Base-by-base conservation (phyloP, 1,284 basidiomycete species). In the Cryptococcus maquisensis region DNA sequence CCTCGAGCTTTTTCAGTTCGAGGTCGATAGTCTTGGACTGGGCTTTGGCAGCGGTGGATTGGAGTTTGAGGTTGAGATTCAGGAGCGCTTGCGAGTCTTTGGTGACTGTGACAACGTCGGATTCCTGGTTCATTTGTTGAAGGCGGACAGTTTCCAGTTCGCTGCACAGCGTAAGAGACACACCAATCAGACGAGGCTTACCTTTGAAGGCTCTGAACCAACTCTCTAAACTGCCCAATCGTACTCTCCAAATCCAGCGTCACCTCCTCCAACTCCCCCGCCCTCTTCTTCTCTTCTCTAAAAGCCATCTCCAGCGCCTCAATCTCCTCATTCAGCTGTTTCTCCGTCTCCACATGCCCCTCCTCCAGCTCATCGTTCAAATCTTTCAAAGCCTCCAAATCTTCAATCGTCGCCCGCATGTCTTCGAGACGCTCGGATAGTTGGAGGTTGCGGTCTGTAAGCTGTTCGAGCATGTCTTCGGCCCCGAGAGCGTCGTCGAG, bases 331-430 rank as follows among this genome's bases (percentile, higher is more conserved):
- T 94, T 87, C 60, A 98, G 77, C 40, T 87, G 84, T 74, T 90
- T 92, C 77, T 98, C 95, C 0, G 92, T 91, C 75, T 97, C 95
- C 7, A 90, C 74, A 64, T 98, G 95, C 67, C 90, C 92, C 76
- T 98, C 95, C 74, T 98, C 96, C 3, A 99, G 82, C 76, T 99
- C 96, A 63, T 98, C 95, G 60, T 87, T 92, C 52, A 99, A 85
- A 66, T 98, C 94, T 73, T 94, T 91, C 49, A 98, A 83, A 13
- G 94, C 86, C 69, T 98, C 95, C 15, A 97, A 83, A 68, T 98
- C 95, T 69, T 98, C 95, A 49, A 98, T 92, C 0, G 88, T 90
- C 52, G 90, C 86, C 5, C 88, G 83, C 87, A 98, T 93, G 76
- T 96, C 91, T 68, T 98, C 95, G 62, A 98, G 90, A 84, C 89